Base-by-base conservation (phyloP, 1,139 yeast genomes). In the Diutina rugosa region DNA sequence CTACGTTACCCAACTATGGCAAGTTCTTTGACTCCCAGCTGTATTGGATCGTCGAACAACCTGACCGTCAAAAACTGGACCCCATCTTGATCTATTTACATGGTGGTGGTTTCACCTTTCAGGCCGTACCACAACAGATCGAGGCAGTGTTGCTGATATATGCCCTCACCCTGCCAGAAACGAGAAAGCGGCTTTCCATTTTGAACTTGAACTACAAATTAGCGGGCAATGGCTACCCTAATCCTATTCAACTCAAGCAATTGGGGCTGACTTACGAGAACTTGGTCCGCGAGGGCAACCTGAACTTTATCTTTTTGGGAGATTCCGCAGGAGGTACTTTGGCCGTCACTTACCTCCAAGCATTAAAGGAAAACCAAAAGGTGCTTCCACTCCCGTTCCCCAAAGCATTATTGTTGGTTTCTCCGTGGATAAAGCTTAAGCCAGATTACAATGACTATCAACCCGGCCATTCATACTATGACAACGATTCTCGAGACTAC, bases 91-190 rank as follows among this genome's bases (percentile, higher is more conserved):
- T 76, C 30, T 76, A 67, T 58, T 60, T 65, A 14, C 80, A 76
- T 59, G 80, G 80, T 18, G 80, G 80, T 2, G 80, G 79, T 2
- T 76, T 67, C 60, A 72, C 67, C 56, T 57, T 72, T 47, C 71
- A 74, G 57, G 69, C 76, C 0, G 64, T 64, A 56, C 70, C 71
- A 0, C 63, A 65, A 53, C 80, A 76, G 57, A 47, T 75, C 41
- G 69, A 69, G 57, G 62, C 72, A 0, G 45, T 73, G 12, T 56
- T 70, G 26, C 64, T 73, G 4, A 62, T 73, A 16, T 68, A 72
- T 58, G 65, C 66, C 49, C 63, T 72, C 26, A 55, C 75, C 14
- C 70, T 68, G 16, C 67, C 67, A 1, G 63, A 65, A 8, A 65
- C 67, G 54, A 68, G 67, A 44, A 57, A 59, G 9, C 64, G 62